Base-by-base conservation (phyloP, 2,329 filamentous ascomycete genomes). In the Zasmidium angulare region DNA sequence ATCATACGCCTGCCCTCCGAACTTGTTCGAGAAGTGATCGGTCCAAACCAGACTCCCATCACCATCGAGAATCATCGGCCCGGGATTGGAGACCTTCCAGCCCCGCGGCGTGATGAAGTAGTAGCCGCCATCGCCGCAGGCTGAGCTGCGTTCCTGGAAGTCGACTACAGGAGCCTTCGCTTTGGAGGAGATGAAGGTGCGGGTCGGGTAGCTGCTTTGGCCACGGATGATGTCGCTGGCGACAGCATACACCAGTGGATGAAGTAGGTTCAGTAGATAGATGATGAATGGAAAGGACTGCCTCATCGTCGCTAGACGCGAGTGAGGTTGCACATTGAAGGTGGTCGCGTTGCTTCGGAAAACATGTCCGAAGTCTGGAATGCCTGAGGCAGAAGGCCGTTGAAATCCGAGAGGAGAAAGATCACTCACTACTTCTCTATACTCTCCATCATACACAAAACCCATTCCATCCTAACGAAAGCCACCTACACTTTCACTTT, bases 61-160 rank as follows among this genome's bases (percentile, higher is more conserved):
- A 10, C 54, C 59, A 51, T 70, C 66, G 24, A 69, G 55, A 10
- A 72, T 71, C 61, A 68, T 68, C 1, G 68, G 68, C 17, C 67
- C 67, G 9, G 69, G 66, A 4, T 60, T 46, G 2, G 46, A 21
- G 2, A 69, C 51, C 1, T 62, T 58, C 20, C 52, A 63, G 14
- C 68, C 68, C 40, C 63, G 55, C 26, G 68, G 68, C 2, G 68
- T 64, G 36, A 71, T 58, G 52, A 71, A 69, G 29, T 63, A 61
- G 53, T 58, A 47, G n/a, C 53, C 49, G 46, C 59, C 56, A 55
- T 65, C 51, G 21, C 59, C 49, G 36, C 65, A 67, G 48, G 59
- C 53, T 20, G 61, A 40, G 9, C 47, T 48, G 55, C 58, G 62
- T 17, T 53, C 43, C 0, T 55, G 46, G 23, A 55, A 63, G 29